Evolutionary conservation across 169 alveolate genomes (phyloP).

Genomic region (Plasmodium knowlesi): DNA sequence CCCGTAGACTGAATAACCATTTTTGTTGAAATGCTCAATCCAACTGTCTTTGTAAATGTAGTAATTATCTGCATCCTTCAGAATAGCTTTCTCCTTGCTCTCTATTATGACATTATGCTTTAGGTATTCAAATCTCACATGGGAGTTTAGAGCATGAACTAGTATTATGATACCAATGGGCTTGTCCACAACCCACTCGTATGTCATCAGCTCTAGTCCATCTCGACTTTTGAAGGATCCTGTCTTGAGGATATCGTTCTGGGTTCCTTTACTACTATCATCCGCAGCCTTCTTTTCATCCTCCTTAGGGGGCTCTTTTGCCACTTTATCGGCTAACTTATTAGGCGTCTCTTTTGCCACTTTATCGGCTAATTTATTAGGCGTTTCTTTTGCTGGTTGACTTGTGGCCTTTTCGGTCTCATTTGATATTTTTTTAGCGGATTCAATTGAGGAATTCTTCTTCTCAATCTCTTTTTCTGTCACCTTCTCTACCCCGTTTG

Average conservation of each 20-base stretch:
- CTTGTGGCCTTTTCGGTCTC: background rate
- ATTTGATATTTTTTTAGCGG: background rate
- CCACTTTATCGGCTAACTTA: background rate
- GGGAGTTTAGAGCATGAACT: slow-evolving; percentile 73
- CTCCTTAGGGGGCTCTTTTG: background rate
- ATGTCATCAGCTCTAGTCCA: slow-evolving; percentile 58
- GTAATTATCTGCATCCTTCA: background rate
- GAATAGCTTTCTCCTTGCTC: slow-evolving; percentile 16
- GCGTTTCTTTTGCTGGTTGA: background rate
- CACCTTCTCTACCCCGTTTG: background rate
- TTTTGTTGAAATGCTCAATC: slow-evolving; percentile 8
- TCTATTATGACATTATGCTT: background rate
- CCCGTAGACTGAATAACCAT: slow-evolving; percentile 17
- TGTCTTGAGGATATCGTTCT: background rate
- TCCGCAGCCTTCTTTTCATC: background rate
- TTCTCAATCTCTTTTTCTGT: background rate
- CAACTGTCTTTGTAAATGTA: slow-evolving; percentile 10
- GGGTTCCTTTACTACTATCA: background rate
- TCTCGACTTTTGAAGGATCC: slow-evolving; percentile 34
- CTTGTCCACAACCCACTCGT: slow-evolving; percentile 14
- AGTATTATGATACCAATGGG: slow-evolving; percentile 33
- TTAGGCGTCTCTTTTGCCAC: background rate
- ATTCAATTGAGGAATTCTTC: background rate
- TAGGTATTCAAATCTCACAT: slow-evolving; percentile 53
- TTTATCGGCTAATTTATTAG: background rate